Base-by-base conservation (phyloP, 1,284 basidiomycete genomes). In the Mycosarcoma maydis region DNA sequence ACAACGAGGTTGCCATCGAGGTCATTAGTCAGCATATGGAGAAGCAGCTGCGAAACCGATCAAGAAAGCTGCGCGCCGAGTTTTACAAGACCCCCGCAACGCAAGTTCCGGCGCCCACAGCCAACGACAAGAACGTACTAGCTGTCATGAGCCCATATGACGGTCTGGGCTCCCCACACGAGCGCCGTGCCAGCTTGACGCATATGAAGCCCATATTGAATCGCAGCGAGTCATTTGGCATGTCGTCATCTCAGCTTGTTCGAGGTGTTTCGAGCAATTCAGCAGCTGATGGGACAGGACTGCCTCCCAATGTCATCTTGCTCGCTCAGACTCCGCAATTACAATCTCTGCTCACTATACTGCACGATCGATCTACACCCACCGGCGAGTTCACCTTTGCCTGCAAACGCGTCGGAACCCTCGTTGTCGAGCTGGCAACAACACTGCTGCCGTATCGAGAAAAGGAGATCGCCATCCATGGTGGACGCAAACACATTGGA, bases 21-120 rank as follows among this genome's bases (percentile, higher is more conserved):
- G 86, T 98, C 19, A 93, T 98, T 53, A 89, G 90, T 20, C 93
- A 92, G 2, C 95, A 98, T 80, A 88, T 98, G 64, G 88, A 89
- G 45, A 87, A 89, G 40, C 90, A 97, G 82, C 86, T 98, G 22
- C 42, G 57, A 24, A 55, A 47, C 43, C 32, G 73, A 17, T 66
- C 70, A 1, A 58, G 40, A 14, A 60, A 66, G 45, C 49, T 77
- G 11, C 58, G 75, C 10, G 53, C 66, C 37, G 75, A 74, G 30
- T 72, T 77, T 40, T 62, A 66, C 42, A 66, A 62, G 50, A 75
- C 73, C 3, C 59, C 67, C 13, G 53, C 64, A 4, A 68, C 62
- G 0, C 58, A 52, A 16, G 11, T 39, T 3, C 32, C 56, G 19
- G 24, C 54, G 0, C 17, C 49, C 20, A 24, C 19, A 14, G 29